These are phyloP conservation scores for Polymyxa betae DNA, from an alignment of 208 protist genomes.

Conservation along the genomic window DNA sequence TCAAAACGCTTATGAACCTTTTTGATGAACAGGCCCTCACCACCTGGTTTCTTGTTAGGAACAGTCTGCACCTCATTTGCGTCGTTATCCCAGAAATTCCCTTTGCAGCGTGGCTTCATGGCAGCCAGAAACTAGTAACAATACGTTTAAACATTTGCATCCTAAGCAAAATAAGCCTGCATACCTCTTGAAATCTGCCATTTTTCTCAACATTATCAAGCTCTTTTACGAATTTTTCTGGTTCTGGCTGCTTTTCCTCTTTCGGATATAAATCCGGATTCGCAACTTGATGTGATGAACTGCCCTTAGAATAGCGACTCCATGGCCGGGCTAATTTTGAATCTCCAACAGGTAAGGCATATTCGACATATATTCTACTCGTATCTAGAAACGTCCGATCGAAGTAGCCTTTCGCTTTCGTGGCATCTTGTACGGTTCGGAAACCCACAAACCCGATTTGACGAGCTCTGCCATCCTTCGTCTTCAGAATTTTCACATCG, in stretches of 20 bases:
- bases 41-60: slow-evolving; percentile 4
- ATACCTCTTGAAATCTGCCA: not conserved
- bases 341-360: slow-evolving; percentile 28
- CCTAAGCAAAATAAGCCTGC: too few species aligned
- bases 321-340: not conserved
- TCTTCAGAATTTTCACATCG: slow-evolving; percentile 22
- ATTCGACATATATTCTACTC: not conserved
- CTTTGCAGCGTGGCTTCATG: not conserved
- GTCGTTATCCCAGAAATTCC: slow-evolving; percentile 50
- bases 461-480: not conserved
- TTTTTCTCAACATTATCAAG: not conserved
- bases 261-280: not conserved
- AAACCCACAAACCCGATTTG: not conserved
- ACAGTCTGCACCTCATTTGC: not conserved
- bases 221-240: not conserved
- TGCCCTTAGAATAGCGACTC: slow-evolving; percentile 23
- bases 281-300: not conserved
- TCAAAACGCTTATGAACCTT: slow-evolving; percentile 17
- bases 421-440: not conserved
- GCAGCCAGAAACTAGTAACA: not conserved
- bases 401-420: not conserved
- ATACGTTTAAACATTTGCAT: too few species aligned
- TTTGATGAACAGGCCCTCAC: not conserved
- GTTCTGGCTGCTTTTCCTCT: not conserved
- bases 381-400: slow-evolving; percentile 17